Evolutionary conservation across 1,284 basidiomycete species (phyloP), one percentile per base, ranked within the genome.

Genomic region (Ganoderma lucidum): DNA sequence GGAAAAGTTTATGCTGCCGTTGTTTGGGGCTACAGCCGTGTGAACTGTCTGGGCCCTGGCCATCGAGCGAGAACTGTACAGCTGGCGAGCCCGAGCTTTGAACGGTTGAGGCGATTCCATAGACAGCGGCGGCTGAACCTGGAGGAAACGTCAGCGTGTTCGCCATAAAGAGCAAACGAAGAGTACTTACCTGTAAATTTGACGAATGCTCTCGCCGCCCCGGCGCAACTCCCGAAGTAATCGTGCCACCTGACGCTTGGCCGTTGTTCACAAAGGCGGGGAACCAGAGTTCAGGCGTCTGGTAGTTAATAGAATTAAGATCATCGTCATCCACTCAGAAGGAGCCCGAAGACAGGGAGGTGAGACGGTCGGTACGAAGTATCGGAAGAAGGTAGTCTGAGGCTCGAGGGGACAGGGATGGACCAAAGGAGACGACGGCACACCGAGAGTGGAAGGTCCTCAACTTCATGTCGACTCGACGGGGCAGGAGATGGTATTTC

Each of bases 21-120:
- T 69, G 61, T 70, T 70, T 1, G 69, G 67, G n/a, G 71, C 71
- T 6, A 63, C 64, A 1, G 62, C 37, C 0, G 64, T 68, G 44
- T 66, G 44, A 8, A 64, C n/a, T 19, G 39, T 23, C 2, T 41
- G n/a, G 6, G 68, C 70, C 19, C 2, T 41, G n/a, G 6, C 70
- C 70, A n/a, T 73, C 70, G 30, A 73, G 10, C 0, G 66, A 55
- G 39, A 73, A 71, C 35, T 65, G 58, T 9, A 67, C 59, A 8
- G 59, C 48, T 4, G 70, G 72, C 4, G 72, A 53, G 1, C 15
- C 15, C 10, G 48, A 37, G 8, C 42, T 55, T 1, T 14, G 3
- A 30, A 63, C 68, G 15, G 65, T 63, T 0, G 64, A 56, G 9
- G 58, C 68, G 32, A 73, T n/a, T 14, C 66, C 70, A 12, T 60